Evolutionary conservation across 768 basidiomycete genomes (phyloP).

Genomic region (Cystobasidium onofrii): DNA sequence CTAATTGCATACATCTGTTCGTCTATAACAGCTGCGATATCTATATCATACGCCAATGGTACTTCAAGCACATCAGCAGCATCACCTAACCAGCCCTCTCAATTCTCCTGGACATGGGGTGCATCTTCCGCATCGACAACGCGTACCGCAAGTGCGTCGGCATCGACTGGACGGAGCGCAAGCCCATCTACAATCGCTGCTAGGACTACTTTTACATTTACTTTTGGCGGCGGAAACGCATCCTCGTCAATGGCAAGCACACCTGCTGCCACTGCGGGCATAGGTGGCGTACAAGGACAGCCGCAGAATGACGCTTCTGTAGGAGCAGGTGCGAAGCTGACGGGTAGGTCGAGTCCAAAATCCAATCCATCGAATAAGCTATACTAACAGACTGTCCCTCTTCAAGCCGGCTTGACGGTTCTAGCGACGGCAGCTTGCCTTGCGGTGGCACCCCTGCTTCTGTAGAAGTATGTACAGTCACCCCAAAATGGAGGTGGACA

Average conservation of each 20-base stretch:
- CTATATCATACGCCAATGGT: constrained; percentile 20
- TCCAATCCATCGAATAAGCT: not conserved
- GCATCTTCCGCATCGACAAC: not conserved
- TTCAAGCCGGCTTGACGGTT: not conserved
- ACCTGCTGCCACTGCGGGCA: not conserved
- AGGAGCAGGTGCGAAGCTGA: not conserved
- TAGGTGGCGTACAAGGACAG: not conserved
- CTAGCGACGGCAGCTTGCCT: too few relatives aligned
- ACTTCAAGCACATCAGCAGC: not conserved
- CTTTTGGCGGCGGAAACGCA: not conserved
- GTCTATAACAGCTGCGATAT: not conserved
- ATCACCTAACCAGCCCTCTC: not conserved
- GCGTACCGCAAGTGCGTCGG: not conserved
- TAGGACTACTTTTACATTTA: not conserved
- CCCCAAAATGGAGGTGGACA: too few relatives aligned
- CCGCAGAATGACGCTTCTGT: not conserved
- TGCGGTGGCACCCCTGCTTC: too few relatives aligned
- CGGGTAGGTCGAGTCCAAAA: not conserved
- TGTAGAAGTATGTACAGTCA: too few relatives aligned
- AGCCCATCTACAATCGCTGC: not conserved
- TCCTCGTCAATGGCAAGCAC: not conserved
- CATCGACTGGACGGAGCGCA: not conserved
- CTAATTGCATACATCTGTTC: not conserved
- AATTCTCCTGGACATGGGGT: constrained; percentile 25
- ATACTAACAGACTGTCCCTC: not conserved